Base-by-base conservation (phyloP, 345 rosid species). In the Acer campestre region DNA sequence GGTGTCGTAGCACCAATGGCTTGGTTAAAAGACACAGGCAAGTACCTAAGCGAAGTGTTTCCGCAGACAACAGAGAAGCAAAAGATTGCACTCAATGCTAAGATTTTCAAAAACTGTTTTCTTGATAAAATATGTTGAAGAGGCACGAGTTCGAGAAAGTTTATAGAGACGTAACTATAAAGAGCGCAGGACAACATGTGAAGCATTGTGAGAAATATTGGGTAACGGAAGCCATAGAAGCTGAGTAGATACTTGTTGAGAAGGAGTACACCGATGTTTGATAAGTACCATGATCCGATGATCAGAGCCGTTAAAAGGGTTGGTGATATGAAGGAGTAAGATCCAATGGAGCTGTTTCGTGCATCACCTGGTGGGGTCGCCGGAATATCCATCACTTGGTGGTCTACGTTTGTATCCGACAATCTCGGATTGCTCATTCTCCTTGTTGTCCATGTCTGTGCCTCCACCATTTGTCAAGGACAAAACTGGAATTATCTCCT, bases 1-100 rank as follows among this genome's bases (percentile, higher is more conserved):
- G 99, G 99, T 67, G 99, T 96, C 6, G 99, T 96, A 0, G 99
- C 99, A n/a, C 98, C 99, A 58, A 94, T 92, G 2, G 97, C 97
- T 68, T 96, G 99, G 56, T 96, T 96, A 69, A 96, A 96, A n/a
- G 99, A 96, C 3, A 96, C 98, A 11, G 99, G 99, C 44, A 96
- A 86, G 88, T 96, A 96, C 66, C 99, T 86, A 6, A 96, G 89
- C 0, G 94, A 91, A 18, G 98, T 96, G 82, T 96, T 96, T 3
- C 99, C 99, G 65, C 98, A 96, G 1, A 96, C 99, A 8, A 96
- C 99, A 4, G 99, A 96, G 79, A 96, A 90, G 76, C 97, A 94
- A 68, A 96, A 96, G 46, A 96, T 96, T 10, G 88, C 90, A 4
- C 95, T 92, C 56, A 96, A 77, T 12, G 94, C 92, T 10, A 94